phyloP scores from a whole-genome alignment of 306 rosid genomes.

The Herpetospermum pedunculosum region DNA sequence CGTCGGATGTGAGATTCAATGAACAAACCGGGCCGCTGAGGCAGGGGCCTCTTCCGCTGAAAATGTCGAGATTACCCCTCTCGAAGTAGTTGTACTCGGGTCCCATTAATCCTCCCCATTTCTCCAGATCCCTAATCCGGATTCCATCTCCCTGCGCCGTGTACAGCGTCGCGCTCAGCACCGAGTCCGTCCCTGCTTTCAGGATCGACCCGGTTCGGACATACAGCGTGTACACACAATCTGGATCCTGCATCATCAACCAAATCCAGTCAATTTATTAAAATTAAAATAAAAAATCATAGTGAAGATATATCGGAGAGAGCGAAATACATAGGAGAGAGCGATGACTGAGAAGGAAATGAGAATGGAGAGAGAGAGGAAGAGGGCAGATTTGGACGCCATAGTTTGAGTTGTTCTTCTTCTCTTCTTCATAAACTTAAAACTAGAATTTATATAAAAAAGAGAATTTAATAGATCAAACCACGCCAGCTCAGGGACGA shows the following conservation, averaged over 20 bases:
- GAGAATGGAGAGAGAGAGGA: conserved; percentile 15
- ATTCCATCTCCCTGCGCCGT: conserved; percentile 38
- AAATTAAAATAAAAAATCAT: background rate
- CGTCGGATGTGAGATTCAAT: conserved; percentile 70
- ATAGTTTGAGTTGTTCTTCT: conserved; percentile 20
- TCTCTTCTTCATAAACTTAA: background rate
- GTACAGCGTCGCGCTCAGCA: conserved; percentile 34
- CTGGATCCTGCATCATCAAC: conserved; percentile 40
- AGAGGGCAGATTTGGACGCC: background rate
- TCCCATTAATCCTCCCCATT: conserved; percentile 86
- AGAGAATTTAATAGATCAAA: background rate
- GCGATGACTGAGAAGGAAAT: conserved; percentile 24
- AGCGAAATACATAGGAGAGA: conserved; percentile 19
- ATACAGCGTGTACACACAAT: conserved; percentile 59
- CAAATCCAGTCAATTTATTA: background rate
- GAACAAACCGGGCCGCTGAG: conserved; percentile 49
- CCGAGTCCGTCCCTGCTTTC: conserved; percentile 79
- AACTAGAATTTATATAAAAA: background rate
- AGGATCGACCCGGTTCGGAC: conserved; percentile 51
- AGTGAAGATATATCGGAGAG: background rate
- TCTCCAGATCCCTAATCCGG: conserved; percentile 30
- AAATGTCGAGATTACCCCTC: conserved; percentile 82
- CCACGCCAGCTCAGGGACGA: background rate
- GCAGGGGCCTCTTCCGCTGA: conserved; percentile 68
- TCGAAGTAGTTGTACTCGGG: conserved; percentile 53